Percentiles rank a stretch among this genome's conserved stretches.
These are phyloP conservation scores for Thalassiosira livingstoniorum DNA, from an alignment of 352 stramenopile species.

Conservation along the genomic window DNA sequence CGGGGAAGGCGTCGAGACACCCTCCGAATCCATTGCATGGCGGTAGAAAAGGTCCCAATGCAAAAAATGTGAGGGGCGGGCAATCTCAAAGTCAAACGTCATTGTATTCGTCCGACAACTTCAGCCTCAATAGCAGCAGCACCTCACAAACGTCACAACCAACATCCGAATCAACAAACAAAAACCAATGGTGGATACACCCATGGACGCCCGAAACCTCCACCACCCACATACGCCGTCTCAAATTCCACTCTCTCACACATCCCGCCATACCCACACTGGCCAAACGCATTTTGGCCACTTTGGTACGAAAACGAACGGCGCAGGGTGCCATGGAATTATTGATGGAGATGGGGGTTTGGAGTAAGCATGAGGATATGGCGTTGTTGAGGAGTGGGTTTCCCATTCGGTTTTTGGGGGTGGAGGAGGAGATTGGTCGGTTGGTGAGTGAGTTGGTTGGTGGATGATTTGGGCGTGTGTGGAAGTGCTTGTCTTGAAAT, in stretches of 20 bases:
- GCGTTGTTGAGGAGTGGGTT: conserved; percentile 76
- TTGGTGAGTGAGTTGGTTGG: conserved; percentile 2
- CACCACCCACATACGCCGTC: conserved; percentile 53
- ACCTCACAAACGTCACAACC: too few relatives aligned
- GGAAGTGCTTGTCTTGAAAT: too few relatives aligned
- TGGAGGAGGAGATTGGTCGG: conserved; percentile 35
- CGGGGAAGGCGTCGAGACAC: too few relatives aligned
- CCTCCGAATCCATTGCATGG: too few relatives aligned
- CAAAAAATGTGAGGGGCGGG: too few relatives aligned
- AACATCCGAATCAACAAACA: background rate
- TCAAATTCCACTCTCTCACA: conserved; percentile 71
- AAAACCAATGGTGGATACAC: conserved; percentile 27
- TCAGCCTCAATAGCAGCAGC: too few relatives aligned
- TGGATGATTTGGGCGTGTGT: background rate
- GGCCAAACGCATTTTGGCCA: conserved; percentile 60
- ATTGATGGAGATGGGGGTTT: conserved; percentile 68
- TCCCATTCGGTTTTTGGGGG: conserved; percentile 63
- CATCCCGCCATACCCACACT: too few relatives aligned
- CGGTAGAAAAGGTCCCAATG: too few relatives aligned
- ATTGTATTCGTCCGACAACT: too few relatives aligned
- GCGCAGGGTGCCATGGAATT: conserved; percentile 75
- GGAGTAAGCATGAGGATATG: conserved; percentile 68
- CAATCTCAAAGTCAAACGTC: too few relatives aligned
- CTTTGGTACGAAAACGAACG: conserved; percentile 65
- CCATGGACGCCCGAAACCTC: conserved; percentile 36